Evolutionary conservation across 768 basidiomycete genomes (phyloP), one percentile per base, ranked within the genome.

Genomic region (Pleurotus ostreatus): DNA sequence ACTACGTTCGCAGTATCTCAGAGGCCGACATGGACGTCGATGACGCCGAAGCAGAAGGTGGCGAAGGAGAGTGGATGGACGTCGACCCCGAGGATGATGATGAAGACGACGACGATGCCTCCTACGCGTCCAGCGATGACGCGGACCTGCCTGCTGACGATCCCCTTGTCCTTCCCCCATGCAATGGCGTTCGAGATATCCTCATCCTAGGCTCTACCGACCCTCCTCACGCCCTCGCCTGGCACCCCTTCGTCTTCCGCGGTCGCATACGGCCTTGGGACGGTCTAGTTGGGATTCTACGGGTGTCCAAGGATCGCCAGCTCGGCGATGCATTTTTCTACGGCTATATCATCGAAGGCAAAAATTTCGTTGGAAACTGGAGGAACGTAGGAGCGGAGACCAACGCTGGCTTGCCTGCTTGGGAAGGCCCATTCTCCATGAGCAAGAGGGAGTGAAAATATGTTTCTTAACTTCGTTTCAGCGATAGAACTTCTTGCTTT

Each of bases 301-400:
- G 83, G 15, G 66, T 75, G 56, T 70, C 74, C 40, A 37, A 57
- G 12, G 63, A 61, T 55, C 58, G 56, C 23, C 46, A 55, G 16
- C 59, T 61, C 23, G 74, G 69, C 34, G 66, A 70, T 37, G 63
- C 72, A 63, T 75, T 90, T 41, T 84, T 90, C 61, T 86, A 83
- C 30, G 89, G 89, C 4, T 91, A 89, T 64, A 59, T 92, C 46
- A 78, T 85, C 5, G 86, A 82, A 0, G 80, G 79, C 7, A 69
- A 78, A 56, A 87, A 79, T 56, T 80, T 90, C 58, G 86, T 88
- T 13, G 89, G 89, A 4, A 84, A 83, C 56, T 90, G 89, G 89
- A 75, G 89, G 46, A 71, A 73, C 61, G 78, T 76, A 39, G 66
- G 65, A 53, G 72, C 65, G 56, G 38, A 53, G n/a, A 22, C 41